Evolutionary conservation across 2,329 filamentous ascomycete species (phyloP), one percentile per base, ranked within the genome.

Genomic region (Fusarium drepaniforme): DNA sequence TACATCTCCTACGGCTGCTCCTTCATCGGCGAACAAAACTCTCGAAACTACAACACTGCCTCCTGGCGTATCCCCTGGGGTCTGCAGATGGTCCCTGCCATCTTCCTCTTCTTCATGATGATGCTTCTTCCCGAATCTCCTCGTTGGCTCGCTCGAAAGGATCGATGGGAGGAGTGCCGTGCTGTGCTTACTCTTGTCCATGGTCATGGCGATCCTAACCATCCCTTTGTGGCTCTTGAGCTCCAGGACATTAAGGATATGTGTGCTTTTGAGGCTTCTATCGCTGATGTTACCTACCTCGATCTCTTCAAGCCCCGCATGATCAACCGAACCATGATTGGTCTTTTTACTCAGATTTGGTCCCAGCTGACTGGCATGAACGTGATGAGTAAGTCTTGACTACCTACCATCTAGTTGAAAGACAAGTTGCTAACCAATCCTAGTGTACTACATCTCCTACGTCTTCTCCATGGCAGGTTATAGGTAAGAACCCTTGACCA

Each of bases 231-330:
- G 12, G 46, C 83, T 83, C 12, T 88, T 86, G 94, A 97, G 81
- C 85, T 93, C 80, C 85, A 90, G 23, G 93, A 96, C 74, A 96
- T 97, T 80, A 89, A 90, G 73, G 90, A 93, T 44, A 92, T 91
- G 82, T 90, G 93, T 77, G 92, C 94, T 61, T 93, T 96, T 72
- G 94, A 97, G 82, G 88, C 90, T 21, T 85, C 87, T 30, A 93
- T 94, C 80, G 85, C 90, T 16, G 88, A 95, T 74, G 92, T 94
- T 23, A 90, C 90, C 11, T 94, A 93, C 80, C 75, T 91, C 3
- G 93, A 96, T 79, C 88, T 97, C 1, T 89, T 97, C 83, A 89
- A 88, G 75, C 93, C 93, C 90, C 42, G 92, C 91, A 85, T 89
- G 80, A 84, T 89, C 80, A 85, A 86, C 77, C 84, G 89, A 5